Conservation (phyloP, 192 early-diverging fungal species). For the Coemansia sp. region DNA sequence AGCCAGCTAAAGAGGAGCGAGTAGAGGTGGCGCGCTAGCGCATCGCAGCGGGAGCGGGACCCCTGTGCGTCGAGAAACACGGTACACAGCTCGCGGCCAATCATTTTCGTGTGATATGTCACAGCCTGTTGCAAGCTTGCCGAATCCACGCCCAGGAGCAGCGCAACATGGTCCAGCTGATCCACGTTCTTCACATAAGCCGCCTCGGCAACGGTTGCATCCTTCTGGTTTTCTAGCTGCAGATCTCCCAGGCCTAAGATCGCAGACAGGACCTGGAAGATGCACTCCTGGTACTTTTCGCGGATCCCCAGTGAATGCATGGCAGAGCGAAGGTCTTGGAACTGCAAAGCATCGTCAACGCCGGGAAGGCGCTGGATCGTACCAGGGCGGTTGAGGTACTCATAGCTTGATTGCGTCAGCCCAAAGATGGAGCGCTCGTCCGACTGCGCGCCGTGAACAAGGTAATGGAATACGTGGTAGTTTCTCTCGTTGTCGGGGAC, state of each 20-base stretch:
- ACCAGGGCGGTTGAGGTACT: constrained; percentile 47
- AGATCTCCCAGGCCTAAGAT: constrained; percentile 89
- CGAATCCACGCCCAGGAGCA: constrained; percentile 84
- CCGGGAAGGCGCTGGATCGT: constrained; percentile 58
- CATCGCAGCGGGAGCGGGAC: constrained; percentile 73
- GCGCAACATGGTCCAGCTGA: constrained; percentile 78
- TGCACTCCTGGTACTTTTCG: constrained; percentile 78
- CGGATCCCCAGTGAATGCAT: constrained; percentile 89
- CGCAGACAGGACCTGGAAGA: constrained; percentile 84
- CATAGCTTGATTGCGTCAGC: constrained; percentile 66
- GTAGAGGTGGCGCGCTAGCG: constrained; percentile 74
- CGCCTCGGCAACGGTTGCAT: constrained; percentile 71
- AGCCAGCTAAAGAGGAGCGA: constrained; percentile 85
- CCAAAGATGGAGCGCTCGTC: constrained; percentile 78
- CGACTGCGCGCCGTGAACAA: constrained; percentile 79
- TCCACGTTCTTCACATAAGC: constrained; percentile 79
- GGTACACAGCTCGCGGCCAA: constrained; percentile 82
- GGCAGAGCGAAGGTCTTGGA: constrained; percentile 73
- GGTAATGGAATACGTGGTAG: constrained; percentile 96
- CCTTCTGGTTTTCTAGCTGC: constrained; percentile 73
- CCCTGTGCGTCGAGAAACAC: constrained; percentile 77
- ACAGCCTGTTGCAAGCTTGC: constrained; percentile 76
- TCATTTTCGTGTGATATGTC: constrained; percentile 83
- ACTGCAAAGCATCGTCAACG: constrained; percentile 64
- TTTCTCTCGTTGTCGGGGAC: constrained; percentile 73